These are phyloP conservation scores for Aurantiochytrium sp. DNA, from an alignment of 108 stramenopile species.

Conservation along the genomic window DNA sequence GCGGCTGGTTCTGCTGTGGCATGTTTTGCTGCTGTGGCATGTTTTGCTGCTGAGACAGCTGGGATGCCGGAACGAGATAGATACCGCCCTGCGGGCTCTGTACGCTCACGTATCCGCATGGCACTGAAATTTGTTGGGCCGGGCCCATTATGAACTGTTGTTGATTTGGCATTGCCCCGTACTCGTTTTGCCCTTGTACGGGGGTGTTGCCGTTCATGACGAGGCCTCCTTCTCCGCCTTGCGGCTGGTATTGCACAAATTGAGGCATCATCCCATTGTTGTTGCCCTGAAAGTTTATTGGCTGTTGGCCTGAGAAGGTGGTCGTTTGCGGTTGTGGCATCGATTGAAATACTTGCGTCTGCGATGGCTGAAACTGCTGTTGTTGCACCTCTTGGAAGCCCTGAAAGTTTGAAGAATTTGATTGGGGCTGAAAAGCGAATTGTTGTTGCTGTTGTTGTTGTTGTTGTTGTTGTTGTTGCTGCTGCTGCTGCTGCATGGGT, in stretches of 20 bases:
- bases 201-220: background rate
- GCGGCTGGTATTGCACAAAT: constrained; percentile 41
- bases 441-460: background rate
- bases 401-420: background rate
- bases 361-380: background rate
- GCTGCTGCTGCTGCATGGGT: too few species aligned
- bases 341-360: background rate
- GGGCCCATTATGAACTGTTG: too few species aligned
- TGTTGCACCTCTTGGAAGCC: background rate
- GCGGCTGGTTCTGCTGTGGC: background rate
- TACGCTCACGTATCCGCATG: background rate
- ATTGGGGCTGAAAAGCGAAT: background rate
- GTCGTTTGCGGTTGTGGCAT: background rate
- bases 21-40: background rate
- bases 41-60: too few species aligned
- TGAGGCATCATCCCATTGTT: constrained; percentile 36
- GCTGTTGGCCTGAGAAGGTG: background rate
- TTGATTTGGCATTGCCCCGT: too few species aligned
- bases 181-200: background rate
- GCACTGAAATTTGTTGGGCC: background rate
- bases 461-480: too few species aligned
- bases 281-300: background rate
- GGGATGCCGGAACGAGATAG: background rate
- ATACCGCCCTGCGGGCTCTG: too few species aligned
- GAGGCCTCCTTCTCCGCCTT: background rate